These are phyloP conservation scores for Scolecobasidium constrictum DNA, from an alignment of 2,329 filamentous ascomycete genomes.

Conservation along the genomic window DNA sequence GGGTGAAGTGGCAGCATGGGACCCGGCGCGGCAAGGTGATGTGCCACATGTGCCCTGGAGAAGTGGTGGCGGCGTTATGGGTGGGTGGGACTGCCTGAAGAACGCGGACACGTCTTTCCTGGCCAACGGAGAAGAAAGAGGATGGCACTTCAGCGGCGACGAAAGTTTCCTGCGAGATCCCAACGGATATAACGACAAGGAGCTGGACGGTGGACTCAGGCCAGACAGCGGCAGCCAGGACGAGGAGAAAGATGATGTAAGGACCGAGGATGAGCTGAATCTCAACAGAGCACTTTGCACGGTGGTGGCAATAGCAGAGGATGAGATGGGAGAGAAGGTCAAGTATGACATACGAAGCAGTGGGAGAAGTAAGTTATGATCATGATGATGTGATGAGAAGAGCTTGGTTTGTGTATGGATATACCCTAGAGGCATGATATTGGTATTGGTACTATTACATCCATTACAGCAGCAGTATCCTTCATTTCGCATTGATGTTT, in stretches of 20 bases:
- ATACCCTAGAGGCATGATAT: too few relatives aligned
- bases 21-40: constrained; percentile 18
- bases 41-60: constrained; percentile 43
- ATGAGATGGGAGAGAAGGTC: not conserved
- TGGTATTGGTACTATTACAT: too few relatives aligned
- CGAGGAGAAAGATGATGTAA: not conserved
- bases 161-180: constrained; percentile 9
- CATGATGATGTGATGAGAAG: too few relatives aligned
- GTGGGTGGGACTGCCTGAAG: constrained; percentile 67
- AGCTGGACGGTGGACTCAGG: too few relatives aligned
- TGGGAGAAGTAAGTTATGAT: too few relatives aligned
- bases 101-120: constrained; percentile 85
- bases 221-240: constrained; percentile 3
- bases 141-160: constrained; percentile 50
- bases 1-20: constrained; percentile 17
- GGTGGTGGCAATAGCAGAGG: not conserved
- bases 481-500: too few relatives aligned
- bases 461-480: too few relatives aligned
- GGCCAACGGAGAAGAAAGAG: constrained; percentile 68
- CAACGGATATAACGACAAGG: constrained; percentile 4
- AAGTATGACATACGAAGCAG: too few relatives aligned
- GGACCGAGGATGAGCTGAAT: constrained; percentile 10
- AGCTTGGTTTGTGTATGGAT: too few relatives aligned
- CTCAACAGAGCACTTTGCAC: not conserved
- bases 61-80: constrained; percentile 51